A percentile compares a stretch with the other conserved stretches of the same genome.
phyloP scores from a whole-genome alignment of 495 filamentous ascomycete species.

The Lophium mytilinum region DNA sequence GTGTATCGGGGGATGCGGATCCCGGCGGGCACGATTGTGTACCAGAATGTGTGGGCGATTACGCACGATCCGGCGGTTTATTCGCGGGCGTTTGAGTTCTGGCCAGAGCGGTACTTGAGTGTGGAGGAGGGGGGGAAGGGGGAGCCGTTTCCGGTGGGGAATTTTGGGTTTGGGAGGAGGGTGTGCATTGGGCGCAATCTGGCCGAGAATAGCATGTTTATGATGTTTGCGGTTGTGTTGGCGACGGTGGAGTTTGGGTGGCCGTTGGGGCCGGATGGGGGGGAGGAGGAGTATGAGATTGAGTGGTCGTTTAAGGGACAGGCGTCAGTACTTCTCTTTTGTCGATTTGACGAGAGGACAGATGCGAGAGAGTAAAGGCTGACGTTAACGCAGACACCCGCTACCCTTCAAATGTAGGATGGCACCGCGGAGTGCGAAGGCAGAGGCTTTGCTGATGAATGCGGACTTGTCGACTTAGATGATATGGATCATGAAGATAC shows the following conservation, averaged over 20 bases:
- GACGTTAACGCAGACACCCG: background rate
- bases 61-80: constrained; percentile 37
- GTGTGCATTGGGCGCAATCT: constrained; percentile 2
- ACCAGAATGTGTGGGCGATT: constrained; percentile 43
- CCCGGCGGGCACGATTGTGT: constrained; percentile 40
- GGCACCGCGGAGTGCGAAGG: background rate
- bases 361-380: background rate
- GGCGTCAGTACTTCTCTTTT: background rate
- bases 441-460: background rate
- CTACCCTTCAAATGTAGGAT: background rate
- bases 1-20: constrained; percentile 38
- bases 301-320: background rate
- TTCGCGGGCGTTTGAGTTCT: constrained; percentile 35
- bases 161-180: constrained; percentile 46
- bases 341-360: background rate
- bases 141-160: constrained; percentile 42
- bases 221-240: background rate
- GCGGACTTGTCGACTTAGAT: background rate
- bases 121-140: constrained; percentile 39
- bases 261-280: background rate
- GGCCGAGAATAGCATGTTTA: constrained; percentile 4
- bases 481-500: too few species aligned
- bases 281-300: background rate
- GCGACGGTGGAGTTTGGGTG: background rate
- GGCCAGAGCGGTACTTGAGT: constrained; percentile 41